Base-by-base conservation (phyloP, 768 basidiomycete species). In the Tricholoma furcatifolium region DNA sequence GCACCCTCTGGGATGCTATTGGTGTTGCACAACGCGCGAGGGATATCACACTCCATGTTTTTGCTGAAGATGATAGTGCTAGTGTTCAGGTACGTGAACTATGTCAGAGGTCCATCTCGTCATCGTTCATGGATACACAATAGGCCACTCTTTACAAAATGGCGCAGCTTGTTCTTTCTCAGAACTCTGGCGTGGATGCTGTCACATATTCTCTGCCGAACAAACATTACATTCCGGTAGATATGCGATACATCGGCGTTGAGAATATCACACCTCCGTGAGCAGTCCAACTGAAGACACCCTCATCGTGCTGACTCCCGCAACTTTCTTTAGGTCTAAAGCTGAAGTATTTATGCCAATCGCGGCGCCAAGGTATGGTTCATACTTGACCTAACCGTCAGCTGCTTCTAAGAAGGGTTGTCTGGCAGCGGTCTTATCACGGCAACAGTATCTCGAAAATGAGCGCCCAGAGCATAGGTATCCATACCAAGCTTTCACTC, bases 61-160 rank as follows among this genome's bases (percentile, higher is more conserved):
- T 98, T 65, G 92, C 93, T 3, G 69, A 73, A 30, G 93, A 98
- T 60, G 87, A 95, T 62, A 93, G 91, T 63, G 93, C 91, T 8
- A 92, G 90, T 59, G 93, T 97, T 2, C 93, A 94, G 82, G 92
- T 90, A 60, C 35, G 80, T 7, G 4, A 27, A 27, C 27, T 7
- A 7, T 4, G 4, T 4, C 27, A 30, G 12, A 2, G 6, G 1
- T 1, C 11, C 12, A 32, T 12, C 2, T 31, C 18, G 2, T 18
- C 6, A 5, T 5, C 31, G 8, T 3, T 9, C 9, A 18, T 7
- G 18, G 10, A 15, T 20, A 12, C 4, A 20, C 30, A 20, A 27
- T 67, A 97, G 90, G 95, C 95, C 8, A 97, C 94, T 23, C 72
- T 96, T 46, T 95, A 85, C 79, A 90, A 88, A 72, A 95, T 95